phyloP scores from a whole-genome alignment of 306 rosid species.

The Citrullus amarus region DNA sequence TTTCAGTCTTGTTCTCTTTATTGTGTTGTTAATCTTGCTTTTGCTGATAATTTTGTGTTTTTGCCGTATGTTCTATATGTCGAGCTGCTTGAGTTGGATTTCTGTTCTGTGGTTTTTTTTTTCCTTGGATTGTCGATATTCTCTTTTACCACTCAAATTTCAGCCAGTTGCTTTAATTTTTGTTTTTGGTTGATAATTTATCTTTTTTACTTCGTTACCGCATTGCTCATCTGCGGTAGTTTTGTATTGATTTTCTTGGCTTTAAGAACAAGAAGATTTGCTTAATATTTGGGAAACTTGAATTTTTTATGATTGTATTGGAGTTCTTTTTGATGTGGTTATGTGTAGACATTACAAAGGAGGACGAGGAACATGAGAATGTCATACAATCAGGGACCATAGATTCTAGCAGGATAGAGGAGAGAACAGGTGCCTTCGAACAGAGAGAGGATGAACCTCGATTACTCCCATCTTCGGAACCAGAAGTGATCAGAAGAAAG shows the following conservation, averaged over 20 bases:
- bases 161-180: background rate
- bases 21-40: background rate
- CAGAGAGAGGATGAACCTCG: constrained; percentile 34
- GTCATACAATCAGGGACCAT: constrained; percentile 25
- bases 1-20: background rate
- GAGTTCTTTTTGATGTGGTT: background rate
- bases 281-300: background rate
- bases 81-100: background rate
- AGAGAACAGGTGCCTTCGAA: constrained; percentile 24
- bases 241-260: background rate
- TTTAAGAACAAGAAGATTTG: background rate
- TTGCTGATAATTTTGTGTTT: background rate
- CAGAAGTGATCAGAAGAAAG: constrained; percentile 29
- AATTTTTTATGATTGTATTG: background rate
- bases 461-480: constrained; percentile 30
- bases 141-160: background rate
- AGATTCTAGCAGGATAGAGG: constrained; percentile 35
- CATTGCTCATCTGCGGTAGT: background rate
- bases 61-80: background rate
- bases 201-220: background rate
- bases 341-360: constrained; percentile 13
- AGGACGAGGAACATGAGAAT: background rate
- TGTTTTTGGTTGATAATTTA: background rate
- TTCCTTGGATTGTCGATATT: background rate
- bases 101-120: background rate